Base-by-base conservation (phyloP, 2,329 filamentous ascomycete species). In the Ilyonectria mors-panacis region DNA sequence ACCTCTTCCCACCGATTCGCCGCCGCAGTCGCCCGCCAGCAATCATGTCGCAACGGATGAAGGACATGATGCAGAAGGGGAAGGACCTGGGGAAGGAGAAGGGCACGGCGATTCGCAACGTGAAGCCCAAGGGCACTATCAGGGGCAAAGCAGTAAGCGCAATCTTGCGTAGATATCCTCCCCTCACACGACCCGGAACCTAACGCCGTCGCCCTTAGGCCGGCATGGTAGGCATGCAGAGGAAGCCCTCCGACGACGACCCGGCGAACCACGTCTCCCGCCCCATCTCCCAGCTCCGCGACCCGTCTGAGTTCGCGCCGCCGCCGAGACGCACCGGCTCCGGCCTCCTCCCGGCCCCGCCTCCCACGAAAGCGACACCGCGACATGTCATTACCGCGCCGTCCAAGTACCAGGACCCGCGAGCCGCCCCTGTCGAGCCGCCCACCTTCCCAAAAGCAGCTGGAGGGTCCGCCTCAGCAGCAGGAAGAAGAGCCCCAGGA, bases 271-370 rank as follows among this genome's bases (percentile, higher is more conserved):
- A 85, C 70, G 79, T 81, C 50, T 81, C 87, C 35, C 85, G 86
- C 17, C 94, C 94, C 1, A 82, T 97, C 48, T 85, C 89, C 9
- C 85, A 89, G 4, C 86, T 97, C 33, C 91, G 89, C 77, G 94
- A 97, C 77, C 94, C 94, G 1, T 80, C 88, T 1, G 88, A 89
- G 17, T 97, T 97, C 78, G 94, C 89, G 2, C 93, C 94, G 26
- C 94, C 94, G 28, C 94, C 94, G 0, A 95, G 89, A 74, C 92
- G 82, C 42, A 78, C 79, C 30, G 75, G 76, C 65, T 70, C 79
- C 48, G 86, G 81, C 79, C 76, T 74, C 48, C 70, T 67, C 15
- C 72, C 75, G 3, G 65, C 72, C 19, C 77, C 77, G 21, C 74
- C 76, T 15, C 73, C 75, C 0, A 66, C 71, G 4, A 39, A 39